Base-by-base conservation (phyloP, 352 stramenopile species). In the Pythium coloratum region DNA sequence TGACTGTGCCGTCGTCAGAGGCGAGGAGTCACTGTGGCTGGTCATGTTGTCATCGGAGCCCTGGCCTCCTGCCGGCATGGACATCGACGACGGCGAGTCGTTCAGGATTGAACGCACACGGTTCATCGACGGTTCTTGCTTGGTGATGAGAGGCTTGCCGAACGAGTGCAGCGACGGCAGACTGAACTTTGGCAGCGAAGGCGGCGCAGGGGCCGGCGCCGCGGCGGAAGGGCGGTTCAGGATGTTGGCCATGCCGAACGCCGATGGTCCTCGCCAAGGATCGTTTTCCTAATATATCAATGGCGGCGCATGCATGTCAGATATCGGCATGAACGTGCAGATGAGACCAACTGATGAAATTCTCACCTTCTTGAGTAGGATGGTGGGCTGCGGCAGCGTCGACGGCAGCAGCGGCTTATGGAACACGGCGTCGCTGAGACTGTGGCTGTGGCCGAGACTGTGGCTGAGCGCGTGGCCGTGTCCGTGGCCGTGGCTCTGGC, bases 221-320 rank as follows among this genome's bases (percentile, higher is more conserved):
- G 51, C 12, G n/a, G 49, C 33, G 38, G 51, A 30, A 42, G 59
- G 34, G 28, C 60, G 82, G 62, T 95, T 93, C 54, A 95, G 76
- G 57, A 95, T 87, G 66, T 89, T 91, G 32, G 87, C 87, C 63
- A 95, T 78, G 30, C 84, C 84, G 60, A 95, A 95, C 40, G 81
- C 78, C 13, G 78, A 84, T 8, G 83, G 86, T 33, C 74, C 65
- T 44, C 82, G 74, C 86, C 86, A 95, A 36, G 82, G 76, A 28
- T 95, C 80, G 6, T 77, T 65, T 70, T 92, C 81, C 82, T 92
- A 58, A 70, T 60, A 28, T 51, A 68, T 46, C 58, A 2, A 77
- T 34, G 32, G 64, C 46, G 38, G 47, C 47, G 59, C 63, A 34
- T 38, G 2, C 2, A 18, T 38, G 10, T 64, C 30, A 59, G 30